These are phyloP conservation scores for Kandelia obovata DNA, from an alignment of 345 rosid genomes.

Conservation along the genomic window DNA sequence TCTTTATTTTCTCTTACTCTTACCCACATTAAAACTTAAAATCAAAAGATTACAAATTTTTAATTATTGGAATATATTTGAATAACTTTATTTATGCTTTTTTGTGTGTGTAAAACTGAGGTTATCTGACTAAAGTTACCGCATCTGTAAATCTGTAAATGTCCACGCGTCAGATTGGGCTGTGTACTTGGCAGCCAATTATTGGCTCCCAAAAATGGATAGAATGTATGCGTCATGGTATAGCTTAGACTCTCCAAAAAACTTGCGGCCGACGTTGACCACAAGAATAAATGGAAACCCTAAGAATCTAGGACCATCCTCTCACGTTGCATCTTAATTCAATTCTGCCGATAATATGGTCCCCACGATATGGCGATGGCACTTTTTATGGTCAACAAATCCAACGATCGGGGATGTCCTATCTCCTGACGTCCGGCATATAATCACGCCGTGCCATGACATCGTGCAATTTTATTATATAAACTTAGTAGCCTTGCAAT, in stretches of 20 bases:
- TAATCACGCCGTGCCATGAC: background rate
- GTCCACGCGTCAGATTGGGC: no score
- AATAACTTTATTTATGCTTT: no score
- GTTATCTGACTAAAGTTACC: background rate
- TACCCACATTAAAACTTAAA: no score
- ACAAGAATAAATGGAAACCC: background rate
- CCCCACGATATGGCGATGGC: background rate
- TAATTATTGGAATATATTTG: no score
- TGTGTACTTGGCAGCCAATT: background rate
- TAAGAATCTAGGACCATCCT: background rate
- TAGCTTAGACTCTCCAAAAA: background rate
- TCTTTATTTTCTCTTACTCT: no score
- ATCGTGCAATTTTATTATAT: background rate
- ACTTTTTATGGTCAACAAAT: constrained; percentile 9
- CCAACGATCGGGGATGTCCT: constrained; percentile 17
- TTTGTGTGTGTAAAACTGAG: background rate
- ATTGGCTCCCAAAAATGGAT: background rate
- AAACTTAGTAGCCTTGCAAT: background rate
- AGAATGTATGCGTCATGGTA: constrained; percentile 3
- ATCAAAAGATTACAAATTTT: no score
- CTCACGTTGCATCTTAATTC: background rate
- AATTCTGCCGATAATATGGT: background rate
- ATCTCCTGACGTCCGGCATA: background rate
- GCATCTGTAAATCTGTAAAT: background rate
- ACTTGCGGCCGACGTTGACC: constrained; percentile 15